Evolutionary conservation across 345 rosid genomes (phyloP).

Genomic region (Eucalyptus cloeziana): DNA sequence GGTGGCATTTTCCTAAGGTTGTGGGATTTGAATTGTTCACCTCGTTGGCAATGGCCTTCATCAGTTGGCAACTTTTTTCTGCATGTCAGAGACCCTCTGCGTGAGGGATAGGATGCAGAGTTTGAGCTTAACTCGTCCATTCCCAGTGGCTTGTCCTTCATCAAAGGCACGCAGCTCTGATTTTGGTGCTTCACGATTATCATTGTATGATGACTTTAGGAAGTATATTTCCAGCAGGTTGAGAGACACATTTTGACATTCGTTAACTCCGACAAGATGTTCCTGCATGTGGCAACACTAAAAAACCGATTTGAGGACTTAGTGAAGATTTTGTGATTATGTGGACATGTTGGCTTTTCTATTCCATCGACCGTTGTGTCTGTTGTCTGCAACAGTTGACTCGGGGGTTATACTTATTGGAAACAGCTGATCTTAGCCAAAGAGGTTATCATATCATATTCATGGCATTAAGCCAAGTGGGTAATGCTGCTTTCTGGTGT

Average conservation of each 20-base stretch:
- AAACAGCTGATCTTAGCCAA: not conserved
- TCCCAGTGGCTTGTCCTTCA: not conserved
- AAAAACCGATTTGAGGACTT: not conserved
- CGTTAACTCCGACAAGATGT: not conserved
- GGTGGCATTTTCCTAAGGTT: conserved; percentile 88
- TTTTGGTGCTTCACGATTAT: not conserved
- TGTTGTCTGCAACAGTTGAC: not conserved
- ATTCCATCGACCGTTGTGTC: not conserved
- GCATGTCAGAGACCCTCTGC: conserved; percentile 81
- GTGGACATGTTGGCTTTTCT: not conserved
- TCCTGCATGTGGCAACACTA: not conserved
- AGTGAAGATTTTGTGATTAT: not conserved
- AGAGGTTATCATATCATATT: not conserved
- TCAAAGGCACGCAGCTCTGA: not conserved
- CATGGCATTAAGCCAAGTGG: not conserved
- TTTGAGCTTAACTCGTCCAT: not conserved
- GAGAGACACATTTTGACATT: not conserved
- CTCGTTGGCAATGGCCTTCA: conserved; percentile 73
- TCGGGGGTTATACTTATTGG: not conserved
- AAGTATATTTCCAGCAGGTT: not conserved
- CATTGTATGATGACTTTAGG: not conserved
- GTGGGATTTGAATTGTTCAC: conserved; percentile 85
- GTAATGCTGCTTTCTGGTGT: not conserved
- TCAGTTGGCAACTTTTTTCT: conserved; percentile 85
- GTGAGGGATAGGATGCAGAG: conserved; percentile 8